Evolutionary conservation across 495 filamentous ascomycete species (phyloP).

Genomic region (Penicillium cosmopolitanum): DNA sequence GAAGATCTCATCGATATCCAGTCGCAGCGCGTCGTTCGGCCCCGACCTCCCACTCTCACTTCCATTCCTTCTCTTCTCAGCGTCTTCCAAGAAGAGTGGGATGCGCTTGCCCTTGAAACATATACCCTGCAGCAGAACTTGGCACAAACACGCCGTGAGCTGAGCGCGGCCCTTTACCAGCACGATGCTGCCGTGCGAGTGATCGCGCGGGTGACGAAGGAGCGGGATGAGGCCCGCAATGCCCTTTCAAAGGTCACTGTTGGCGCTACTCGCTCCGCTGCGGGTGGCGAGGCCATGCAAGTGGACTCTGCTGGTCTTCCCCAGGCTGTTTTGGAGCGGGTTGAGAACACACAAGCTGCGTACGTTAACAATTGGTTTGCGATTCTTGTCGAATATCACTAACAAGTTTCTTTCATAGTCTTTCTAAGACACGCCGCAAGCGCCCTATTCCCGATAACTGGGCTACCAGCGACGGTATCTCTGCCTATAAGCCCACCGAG

Average conservation of each 20-base stretch:
- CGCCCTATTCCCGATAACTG: conserved; percentile 82
- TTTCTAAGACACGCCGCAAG: conserved; percentile 85
- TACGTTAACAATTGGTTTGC: conserved; percentile 46
- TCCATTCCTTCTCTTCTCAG: conserved; percentile 95
- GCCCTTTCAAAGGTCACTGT: conserved; percentile 86
- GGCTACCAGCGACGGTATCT: conserved; percentile 75
- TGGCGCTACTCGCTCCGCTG: conserved; percentile 54
- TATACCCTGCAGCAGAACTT: conserved; percentile 88
- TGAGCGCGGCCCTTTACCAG: conserved; percentile 91
- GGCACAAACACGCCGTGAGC: conserved; percentile 86
- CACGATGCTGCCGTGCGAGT: conserved; percentile 94
- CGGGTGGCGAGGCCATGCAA: conserved; percentile 84
- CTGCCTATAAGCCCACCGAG: conserved; percentile 62
- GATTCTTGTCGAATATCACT: background rate
- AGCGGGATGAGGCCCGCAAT: conserved; percentile 91
- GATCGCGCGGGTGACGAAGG: conserved; percentile 83
- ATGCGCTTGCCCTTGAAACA: conserved; percentile 86
- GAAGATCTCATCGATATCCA: conserved; percentile 91
- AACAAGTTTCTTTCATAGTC: conserved; percentile 51
- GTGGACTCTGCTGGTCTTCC: conserved; percentile 78
- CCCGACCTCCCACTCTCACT: conserved; percentile 91
- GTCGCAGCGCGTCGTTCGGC: conserved; percentile 77
- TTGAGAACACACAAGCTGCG: conserved; percentile 78
- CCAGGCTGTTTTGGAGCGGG: conserved; percentile 68
- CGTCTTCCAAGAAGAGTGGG: conserved; percentile 99